phyloP scores from a whole-genome alignment of 2,329 filamentous ascomycete species.

The Davidsoniella neocaledoniae region DNA sequence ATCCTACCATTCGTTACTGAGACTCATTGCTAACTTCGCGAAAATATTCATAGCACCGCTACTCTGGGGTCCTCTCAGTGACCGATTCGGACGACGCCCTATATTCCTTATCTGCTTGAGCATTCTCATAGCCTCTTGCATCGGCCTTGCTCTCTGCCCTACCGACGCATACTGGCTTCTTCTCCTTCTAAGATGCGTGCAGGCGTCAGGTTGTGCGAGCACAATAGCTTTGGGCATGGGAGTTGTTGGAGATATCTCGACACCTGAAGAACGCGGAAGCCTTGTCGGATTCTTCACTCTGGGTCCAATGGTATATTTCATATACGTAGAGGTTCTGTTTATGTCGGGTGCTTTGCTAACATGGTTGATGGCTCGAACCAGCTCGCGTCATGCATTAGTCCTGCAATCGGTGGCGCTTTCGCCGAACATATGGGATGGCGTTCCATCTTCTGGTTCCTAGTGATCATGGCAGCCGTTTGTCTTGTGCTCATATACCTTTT shows the following conservation, averaged over 20 bases:
- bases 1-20: background rate
- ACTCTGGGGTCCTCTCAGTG: constrained; percentile 22
- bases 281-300: constrained; percentile 21
- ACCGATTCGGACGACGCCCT: constrained; percentile 19
- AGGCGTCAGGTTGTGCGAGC: constrained; percentile 21
- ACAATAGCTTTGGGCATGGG: constrained; percentile 21
- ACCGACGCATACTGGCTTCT: constrained; percentile 20
- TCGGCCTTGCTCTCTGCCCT: constrained; percentile 20
- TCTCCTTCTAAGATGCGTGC: constrained; percentile 18
- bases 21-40: background rate
- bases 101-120: constrained; percentile 19
- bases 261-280: constrained; percentile 19
- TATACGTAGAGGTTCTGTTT: background rate
- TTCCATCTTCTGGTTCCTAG: constrained; percentile 36
- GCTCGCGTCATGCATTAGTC: constrained; percentile 19
- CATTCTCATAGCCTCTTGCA: constrained; percentile 19
- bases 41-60: constrained; percentile 16
- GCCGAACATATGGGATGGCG: constrained; percentile 28
- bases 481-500: constrained; percentile 20
- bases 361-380: too few species aligned
- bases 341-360: too few species aligned
- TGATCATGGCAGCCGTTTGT: constrained; percentile 26
- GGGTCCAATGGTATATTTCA: constrained; percentile 17
- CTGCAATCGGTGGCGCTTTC: constrained; percentile 32
- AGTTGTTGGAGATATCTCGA: constrained; percentile 20